These are phyloP conservation scores for Suhomyces choctaworum DNA, from an alignment of 1,139 yeast species.

Conservation along the genomic window DNA sequence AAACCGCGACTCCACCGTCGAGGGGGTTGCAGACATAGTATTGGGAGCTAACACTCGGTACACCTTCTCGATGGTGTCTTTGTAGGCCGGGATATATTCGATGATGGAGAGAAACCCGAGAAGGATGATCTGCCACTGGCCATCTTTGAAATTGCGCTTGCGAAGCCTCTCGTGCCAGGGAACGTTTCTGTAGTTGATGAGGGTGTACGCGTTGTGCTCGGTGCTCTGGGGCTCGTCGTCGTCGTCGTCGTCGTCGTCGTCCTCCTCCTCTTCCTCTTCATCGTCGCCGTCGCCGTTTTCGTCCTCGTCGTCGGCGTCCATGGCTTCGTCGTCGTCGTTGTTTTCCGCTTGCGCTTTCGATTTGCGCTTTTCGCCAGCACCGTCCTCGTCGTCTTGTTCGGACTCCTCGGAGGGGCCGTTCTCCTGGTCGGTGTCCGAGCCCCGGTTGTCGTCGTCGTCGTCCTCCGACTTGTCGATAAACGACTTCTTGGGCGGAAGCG, in stretches of 20 bases:
- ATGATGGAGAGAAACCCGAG: constrained; percentile 69
- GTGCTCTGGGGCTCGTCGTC: constrained; percentile 18
- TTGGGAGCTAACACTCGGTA: constrained; percentile 59
- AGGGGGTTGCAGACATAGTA: constrained; percentile 49
- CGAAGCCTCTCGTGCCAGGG: constrained; percentile 79
- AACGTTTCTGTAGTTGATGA: constrained; percentile 59
- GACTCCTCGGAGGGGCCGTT: constrained; percentile 31
- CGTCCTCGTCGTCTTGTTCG: constrained; percentile 5
- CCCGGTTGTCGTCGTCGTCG: constrained; percentile 19
- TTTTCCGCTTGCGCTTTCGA: constrained; percentile 13
- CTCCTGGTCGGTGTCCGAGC: constrained; percentile 26
- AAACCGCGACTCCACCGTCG: constrained; percentile 53
- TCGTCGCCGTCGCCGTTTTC: constrained; percentile 15
- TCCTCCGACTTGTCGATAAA: constrained; percentile 19
- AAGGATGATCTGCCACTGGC: constrained; percentile 79
- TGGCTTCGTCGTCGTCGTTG: constrained; percentile 7
- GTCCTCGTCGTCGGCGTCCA: constrained; percentile 8
- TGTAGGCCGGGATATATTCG: constrained; percentile 58
- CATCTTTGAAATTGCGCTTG: constrained; percentile 75
- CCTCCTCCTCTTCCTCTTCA: constrained; percentile 14
- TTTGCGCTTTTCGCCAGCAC: constrained; percentile 5
- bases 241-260: constrained; percentile 18
- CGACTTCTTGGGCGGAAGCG: constrained; percentile 40
- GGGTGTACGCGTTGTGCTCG: constrained; percentile 53
- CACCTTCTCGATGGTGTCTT: constrained; percentile 45